phyloP scores from a whole-genome alignment of 73 alveolate species.

The Vitrella brassicaformis region DNA sequence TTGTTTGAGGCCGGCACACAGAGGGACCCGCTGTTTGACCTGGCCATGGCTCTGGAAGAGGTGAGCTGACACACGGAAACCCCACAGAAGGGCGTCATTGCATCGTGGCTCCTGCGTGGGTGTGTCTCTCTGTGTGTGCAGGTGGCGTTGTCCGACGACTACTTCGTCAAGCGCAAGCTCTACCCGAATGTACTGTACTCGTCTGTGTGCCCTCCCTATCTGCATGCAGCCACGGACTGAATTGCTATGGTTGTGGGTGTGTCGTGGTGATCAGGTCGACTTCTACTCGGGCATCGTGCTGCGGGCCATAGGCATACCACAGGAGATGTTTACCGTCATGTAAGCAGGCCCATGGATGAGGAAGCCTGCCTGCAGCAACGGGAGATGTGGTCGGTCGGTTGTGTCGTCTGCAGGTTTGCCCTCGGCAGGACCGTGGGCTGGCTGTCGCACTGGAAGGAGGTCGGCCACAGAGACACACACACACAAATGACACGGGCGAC shows the following conservation, averaged over 20 bases:
- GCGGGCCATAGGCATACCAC: conserved; percentile 78
- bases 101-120: too few relatives aligned
- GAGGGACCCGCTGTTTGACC: too few relatives aligned
- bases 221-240: too few relatives aligned
- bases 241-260: too few relatives aligned
- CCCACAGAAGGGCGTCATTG: too few relatives aligned
- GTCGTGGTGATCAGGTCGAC: neutral
- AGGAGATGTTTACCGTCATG: conserved; percentile 73
- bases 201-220: too few relatives aligned
- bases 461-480: conserved; percentile 19
- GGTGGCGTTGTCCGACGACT: conserved; percentile 73
- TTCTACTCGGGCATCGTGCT: conserved; percentile 65
- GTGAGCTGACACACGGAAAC: too few relatives aligned
- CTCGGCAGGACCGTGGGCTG: conserved; percentile 83
- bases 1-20: too few relatives aligned
- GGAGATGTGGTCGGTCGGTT: neutral
- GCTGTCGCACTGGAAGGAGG: conserved; percentile 88
- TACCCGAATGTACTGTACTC: conserved; percentile 92
- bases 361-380: too few relatives aligned
- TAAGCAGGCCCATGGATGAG: too few relatives aligned
- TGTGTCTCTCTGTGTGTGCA: too few relatives aligned
- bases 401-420: conserved; percentile 77
- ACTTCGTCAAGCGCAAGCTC: conserved; percentile 69
- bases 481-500: neutral
- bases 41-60: too few relatives aligned